Percentiles rank a stretch among this genome's conserved stretches.
Evolutionary conservation across 352 stramenopile species (phyloP).

Genomic region (Pythium sp.): DNA sequence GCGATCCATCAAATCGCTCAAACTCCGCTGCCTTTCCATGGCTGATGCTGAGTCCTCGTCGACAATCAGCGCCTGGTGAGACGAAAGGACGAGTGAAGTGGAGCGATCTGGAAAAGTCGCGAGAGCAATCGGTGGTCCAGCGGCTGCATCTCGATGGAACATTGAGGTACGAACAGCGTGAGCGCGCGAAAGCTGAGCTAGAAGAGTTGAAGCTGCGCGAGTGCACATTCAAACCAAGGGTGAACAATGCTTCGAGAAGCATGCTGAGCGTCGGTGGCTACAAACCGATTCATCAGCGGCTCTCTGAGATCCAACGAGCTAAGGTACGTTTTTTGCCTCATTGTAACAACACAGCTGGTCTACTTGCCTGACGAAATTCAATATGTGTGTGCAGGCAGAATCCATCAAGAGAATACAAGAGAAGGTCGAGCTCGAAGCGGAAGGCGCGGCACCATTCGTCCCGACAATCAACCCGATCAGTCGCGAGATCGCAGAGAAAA

Average conservation of each 20-base stretch:
- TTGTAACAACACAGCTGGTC: background rate
- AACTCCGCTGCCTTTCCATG: conserved; percentile 39
- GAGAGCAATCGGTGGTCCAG: conserved; percentile 39
- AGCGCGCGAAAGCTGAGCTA: conserved; percentile 43
- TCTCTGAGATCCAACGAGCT: conserved; percentile 57
- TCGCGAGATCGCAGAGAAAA: conserved; percentile 52
- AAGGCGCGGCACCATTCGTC: conserved; percentile 33
- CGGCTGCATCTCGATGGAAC: conserved; percentile 65
- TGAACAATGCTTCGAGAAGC: conserved; percentile 45
- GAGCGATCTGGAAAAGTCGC: conserved; percentile 10
- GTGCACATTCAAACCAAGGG: conserved; percentile 70
- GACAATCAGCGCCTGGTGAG: conserved; percentile 17
- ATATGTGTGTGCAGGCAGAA: conserved; percentile 29
- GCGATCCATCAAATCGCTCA: too few species aligned
- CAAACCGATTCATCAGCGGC: conserved; percentile 66
- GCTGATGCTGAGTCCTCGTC: conserved; percentile 56
- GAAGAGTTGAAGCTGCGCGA: conserved; percentile 47
- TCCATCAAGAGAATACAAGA: conserved; percentile 46
- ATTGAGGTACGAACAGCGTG: conserved; percentile 48
- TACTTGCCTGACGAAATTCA: background rate
- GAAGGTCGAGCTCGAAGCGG: conserved; percentile 41
- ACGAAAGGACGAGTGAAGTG: conserved; percentile 4
- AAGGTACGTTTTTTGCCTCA: conserved; percentile 37
- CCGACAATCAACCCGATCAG: conserved; percentile 69
- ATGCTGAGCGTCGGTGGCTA: conserved; percentile 43